Evolutionary conservation across 1,139 yeast species (phyloP), one percentile per base, ranked within the genome.

Genomic region (Lizanozyma gosingica): DNA sequence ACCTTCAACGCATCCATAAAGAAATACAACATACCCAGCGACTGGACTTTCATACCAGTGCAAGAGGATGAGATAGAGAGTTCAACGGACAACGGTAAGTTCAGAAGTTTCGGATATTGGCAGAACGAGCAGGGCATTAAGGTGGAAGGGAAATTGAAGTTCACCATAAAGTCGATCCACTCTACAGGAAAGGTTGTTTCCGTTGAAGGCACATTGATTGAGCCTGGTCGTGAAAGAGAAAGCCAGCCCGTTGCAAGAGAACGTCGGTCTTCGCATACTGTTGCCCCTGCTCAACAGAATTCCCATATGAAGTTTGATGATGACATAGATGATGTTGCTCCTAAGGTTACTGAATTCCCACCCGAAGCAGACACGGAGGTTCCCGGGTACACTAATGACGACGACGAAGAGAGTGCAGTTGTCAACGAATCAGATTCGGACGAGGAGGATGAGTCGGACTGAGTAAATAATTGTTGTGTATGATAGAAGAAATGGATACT

Each of bases 1-100:
- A 86, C 95, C 1, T 92, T 92, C 67, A 94, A 92, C 63, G 97
- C 97, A 32, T 80, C 94, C 41, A 87, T 92, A 48, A 86, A 85
- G 60, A 80, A 85, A 59, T 82, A 75, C 56, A 79, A 78, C 51
- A 87, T 92, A 47, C 98, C 98, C 15, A 63, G 66, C 35, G 76
- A 70, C 40, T 92, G 98, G 98, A 66, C 67, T 33, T 92, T 90
- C 60, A 72, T 83, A 41, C 92, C 94, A 38, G 78, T 72, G 50
- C 94, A 87, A 54, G 78, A 71, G 18, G 87, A 81, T 49, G 86
- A 80, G 40, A 56, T 55, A 46, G 43, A 52, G 41, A 35, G 53
- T 47, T 8, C 64, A 60, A 35, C 65, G 59, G 35, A 57, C 49
- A 6, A 59, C 48, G 16, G 51, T 46, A 57, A 59, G 42, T 63